Conservation (phyloP, 495 filamentous ascomycete genomes). For the Stereocaulon alpinum region DNA sequence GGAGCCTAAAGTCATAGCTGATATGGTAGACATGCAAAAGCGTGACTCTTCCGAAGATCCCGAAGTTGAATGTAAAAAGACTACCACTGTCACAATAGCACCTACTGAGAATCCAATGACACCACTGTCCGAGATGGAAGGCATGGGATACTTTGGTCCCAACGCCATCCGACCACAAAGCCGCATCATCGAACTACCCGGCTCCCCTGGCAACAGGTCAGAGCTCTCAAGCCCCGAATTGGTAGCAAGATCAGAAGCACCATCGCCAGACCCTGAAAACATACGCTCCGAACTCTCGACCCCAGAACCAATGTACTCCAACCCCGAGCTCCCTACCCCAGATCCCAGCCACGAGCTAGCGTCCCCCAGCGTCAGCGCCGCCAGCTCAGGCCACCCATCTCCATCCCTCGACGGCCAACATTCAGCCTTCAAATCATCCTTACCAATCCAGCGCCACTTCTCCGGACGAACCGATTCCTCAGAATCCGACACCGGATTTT, state of each 20-base stretch:
- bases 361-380: conserved; percentile 8
- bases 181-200: conserved; percentile 15
- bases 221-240: conserved; percentile 14
- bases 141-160: conserved; percentile 4
- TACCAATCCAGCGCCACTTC: conserved; percentile 1
- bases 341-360: conserved; percentile 20
- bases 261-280: conserved; percentile 3
- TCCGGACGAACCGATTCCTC: conserved; percentile 8
- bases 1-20: not conserved
- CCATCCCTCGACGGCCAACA: not conserved
- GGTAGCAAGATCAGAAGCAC: conserved; percentile 6
- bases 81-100: conserved; percentile 6
- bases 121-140: conserved; percentile 13
- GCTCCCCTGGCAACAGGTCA: conserved; percentile 4
- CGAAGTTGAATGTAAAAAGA: conserved; percentile 8
- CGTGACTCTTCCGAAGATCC: conserved; percentile 9
- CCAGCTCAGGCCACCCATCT: not conserved
- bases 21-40: conserved; percentile 4
- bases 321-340: conserved; percentile 15
- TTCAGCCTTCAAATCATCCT: not conserved
- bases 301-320: conserved; percentile 10
- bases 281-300: conserved; percentile 19
- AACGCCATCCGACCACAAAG: not conserved
- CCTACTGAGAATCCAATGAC: conserved; percentile 13
- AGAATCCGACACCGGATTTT: conserved; percentile 13